Evolutionary conservation across 805 yeast genomes (phyloP).

Genomic region (Metschnikowia picachoensis): DNA sequence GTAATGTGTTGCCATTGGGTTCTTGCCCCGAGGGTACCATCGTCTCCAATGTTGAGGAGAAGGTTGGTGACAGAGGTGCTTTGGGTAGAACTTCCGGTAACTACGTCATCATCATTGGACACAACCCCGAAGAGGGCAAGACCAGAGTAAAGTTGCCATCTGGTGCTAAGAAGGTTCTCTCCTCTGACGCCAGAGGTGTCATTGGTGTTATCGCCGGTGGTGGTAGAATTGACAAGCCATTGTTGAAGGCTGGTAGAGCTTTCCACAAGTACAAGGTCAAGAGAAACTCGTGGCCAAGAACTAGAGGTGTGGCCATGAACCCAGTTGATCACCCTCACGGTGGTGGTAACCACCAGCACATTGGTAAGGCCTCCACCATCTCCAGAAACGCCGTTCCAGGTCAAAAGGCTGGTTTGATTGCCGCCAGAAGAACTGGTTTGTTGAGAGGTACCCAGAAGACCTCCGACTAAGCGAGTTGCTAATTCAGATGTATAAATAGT

Average conservation of each 20-base stretch:
- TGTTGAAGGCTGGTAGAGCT: slow-evolving; percentile 99
- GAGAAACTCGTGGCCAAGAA: slow-evolving; percentile 99
- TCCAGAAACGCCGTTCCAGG: slow-evolving; percentile 99
- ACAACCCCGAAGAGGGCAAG: slow-evolving; percentile 98
- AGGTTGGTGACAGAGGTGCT: slow-evolving; percentile 99
- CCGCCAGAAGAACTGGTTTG: slow-evolving; percentile 99
- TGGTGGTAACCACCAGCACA: slow-evolving; percentile 99
- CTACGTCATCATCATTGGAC: slow-evolving; percentile 98
- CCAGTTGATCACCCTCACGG: slow-evolving; percentile 99
- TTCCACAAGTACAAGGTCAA: slow-evolving; percentile 99
- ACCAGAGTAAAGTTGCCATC: slow-evolving; percentile 99
- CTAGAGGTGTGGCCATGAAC: slow-evolving; percentile 99
- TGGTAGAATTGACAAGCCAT: slow-evolving; percentile 99
- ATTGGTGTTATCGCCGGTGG: slow-evolving; percentile 99
- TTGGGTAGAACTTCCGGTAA: slow-evolving; percentile 99
- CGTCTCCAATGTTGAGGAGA: slow-evolving; percentile 96
- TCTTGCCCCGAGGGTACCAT: slow-evolving; percentile 99
- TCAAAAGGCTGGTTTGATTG: slow-evolving; percentile 99
- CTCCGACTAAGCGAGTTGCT: slow-evolving; percentile 31
- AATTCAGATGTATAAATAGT: slow-evolving; percentile 16
- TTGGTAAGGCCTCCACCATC: slow-evolving; percentile 99
- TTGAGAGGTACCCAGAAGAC: slow-evolving; percentile 98
- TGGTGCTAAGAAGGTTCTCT: slow-evolving; percentile 95
- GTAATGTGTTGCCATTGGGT: slow-evolving; percentile 96
- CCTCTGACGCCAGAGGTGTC: slow-evolving; percentile 98